Evolutionary conservation across 768 basidiomycete genomes (phyloP), one percentile per base, ranked within the genome.

Genomic region (Sistotremastrum suecicum): DNA sequence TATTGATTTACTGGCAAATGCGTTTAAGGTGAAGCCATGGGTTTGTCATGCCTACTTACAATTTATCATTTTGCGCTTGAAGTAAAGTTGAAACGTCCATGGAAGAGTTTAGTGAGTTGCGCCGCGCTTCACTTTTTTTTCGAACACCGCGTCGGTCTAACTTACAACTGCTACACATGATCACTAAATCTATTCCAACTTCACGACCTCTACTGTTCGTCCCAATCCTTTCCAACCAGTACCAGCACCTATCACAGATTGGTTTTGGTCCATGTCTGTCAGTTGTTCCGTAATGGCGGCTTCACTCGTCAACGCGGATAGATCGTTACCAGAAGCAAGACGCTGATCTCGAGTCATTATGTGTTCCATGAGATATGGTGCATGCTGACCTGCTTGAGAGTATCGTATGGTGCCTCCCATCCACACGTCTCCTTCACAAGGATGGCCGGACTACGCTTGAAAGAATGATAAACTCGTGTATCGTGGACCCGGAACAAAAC

Each of bases 401-500:
- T 70, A 37, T 82, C 79, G 55, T 95, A 97, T 0, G 81, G 73
- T 12, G 85, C 88, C 63, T 98, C 91, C 83, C 91, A 88, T 3
- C 94, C 95, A 46, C 76, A 79, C 12, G 72, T 67, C 59, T 98
- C 91, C 37, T 86, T 74, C 4, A 97, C 70, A 37, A 98, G 58
- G 33, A 75, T 57, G 1, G 77, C 75, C 5, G 76, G 72, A 6
- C 62, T 55, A 0, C 77, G 74, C 0, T 70, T 58, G 51, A 97
- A 89, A 0, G 82, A 80, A 59, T 94, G 87, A 56, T 86, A 99
- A 41, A 95, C 67, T 37, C 95, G 73, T 0, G 91, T 91, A 56
- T 99, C 95, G 53, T 74, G 78, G 35, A 76, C 75, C 38, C 95
- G 75, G 65, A 98, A 98, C 41, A 98, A 76, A 39, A 99, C 94